phyloP scores from a whole-genome alignment of 2,329 filamentous ascomycete genomes.

The Colletotrichum euphorbiae region DNA sequence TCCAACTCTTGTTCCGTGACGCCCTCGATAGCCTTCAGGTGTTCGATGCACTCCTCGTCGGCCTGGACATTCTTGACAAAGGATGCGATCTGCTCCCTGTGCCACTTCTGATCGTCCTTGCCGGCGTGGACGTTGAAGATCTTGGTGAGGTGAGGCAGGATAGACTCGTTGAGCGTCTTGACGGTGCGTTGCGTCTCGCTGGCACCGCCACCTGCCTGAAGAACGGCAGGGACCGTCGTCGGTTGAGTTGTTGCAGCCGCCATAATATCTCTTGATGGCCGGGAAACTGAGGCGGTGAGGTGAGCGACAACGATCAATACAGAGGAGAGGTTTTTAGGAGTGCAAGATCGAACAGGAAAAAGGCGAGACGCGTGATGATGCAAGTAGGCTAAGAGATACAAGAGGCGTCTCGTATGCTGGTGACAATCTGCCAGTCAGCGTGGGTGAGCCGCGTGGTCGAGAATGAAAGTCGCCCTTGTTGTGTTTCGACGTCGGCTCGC shows the following conservation, averaged over 20 bases:
- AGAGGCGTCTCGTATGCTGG: constrained; percentile 19
- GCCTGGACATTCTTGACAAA: constrained; percentile 62
- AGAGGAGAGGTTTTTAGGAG: neutral
- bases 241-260: constrained; percentile 20
- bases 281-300: constrained; percentile 11
- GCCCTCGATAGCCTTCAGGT: constrained; percentile 36
- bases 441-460: constrained; percentile 11
- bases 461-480: neutral
- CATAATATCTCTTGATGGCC: constrained; percentile 16
- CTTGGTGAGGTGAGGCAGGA: constrained; percentile 57
- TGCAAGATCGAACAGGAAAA: neutral
- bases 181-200: constrained; percentile 56
- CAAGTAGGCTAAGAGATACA: constrained; percentile 24
- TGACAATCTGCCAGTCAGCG: constrained; percentile 19
- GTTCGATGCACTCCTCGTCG: constrained; percentile 43
- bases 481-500: constrained; percentile 3
- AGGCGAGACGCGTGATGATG: constrained; percentile 28
- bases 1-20: constrained; percentile 54
- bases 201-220: constrained; percentile 61
- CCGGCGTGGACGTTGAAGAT: constrained; percentile 60
- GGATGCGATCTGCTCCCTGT: constrained; percentile 55
- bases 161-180: constrained; percentile 53
- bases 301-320: neutral
- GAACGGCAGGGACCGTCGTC: constrained; percentile 1
- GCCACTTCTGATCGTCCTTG: constrained; percentile 56